Percentiles rank a stretch among this genome's conserved stretches.
Conservation (phyloP, 768 basidiomycete species). For the Termitomyces sp. region DNA sequence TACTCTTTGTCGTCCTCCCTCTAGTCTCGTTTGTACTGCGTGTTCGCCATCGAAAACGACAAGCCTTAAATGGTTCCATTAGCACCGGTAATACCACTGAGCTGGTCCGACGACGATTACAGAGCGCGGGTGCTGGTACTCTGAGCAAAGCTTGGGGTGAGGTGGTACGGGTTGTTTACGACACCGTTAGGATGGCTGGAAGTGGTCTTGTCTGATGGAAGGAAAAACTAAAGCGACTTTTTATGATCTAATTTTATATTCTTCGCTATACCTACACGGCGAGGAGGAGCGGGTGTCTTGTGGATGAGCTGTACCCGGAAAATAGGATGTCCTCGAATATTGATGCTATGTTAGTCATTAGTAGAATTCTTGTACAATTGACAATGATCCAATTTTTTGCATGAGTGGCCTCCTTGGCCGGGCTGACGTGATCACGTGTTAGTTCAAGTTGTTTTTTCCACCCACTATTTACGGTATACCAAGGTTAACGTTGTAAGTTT, state of each 20-base stretch:
- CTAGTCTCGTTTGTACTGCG: slow-evolving; percentile 46
- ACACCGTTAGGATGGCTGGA: slow-evolving; percentile 74
- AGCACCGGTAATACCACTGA: slow-evolving; percentile 41
- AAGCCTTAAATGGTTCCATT: slow-evolving; percentile 14
- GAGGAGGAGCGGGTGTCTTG: not conserved
- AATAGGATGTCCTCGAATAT: too few species aligned
- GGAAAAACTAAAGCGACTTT: not conserved
- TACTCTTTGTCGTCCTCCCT: slow-evolving; percentile 41
- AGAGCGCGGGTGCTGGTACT: slow-evolving; percentile 31
- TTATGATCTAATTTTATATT: not conserved
- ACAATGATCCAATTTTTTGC: too few species aligned
- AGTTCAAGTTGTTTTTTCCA: too few species aligned
- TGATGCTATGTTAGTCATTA: too few species aligned
- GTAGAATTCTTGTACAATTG: not conserved
- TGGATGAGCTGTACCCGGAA: not conserved
- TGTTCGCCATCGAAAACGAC: slow-evolving; percentile 36
- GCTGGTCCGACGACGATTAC: slow-evolving; percentile 50
- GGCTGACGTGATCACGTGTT: too few species aligned
- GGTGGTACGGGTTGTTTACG: slow-evolving; percentile 45
- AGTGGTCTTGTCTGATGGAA: slow-evolving; percentile 57
- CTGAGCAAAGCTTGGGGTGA: slow-evolving; percentile 44
- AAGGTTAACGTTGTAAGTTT: too few species aligned
- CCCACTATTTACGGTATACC: too few species aligned
- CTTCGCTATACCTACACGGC: not conserved
- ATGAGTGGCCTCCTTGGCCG: too few species aligned